Conservation (phyloP, 768 basidiomycete genomes). For the Xerocomus brunneocitrinus region DNA sequence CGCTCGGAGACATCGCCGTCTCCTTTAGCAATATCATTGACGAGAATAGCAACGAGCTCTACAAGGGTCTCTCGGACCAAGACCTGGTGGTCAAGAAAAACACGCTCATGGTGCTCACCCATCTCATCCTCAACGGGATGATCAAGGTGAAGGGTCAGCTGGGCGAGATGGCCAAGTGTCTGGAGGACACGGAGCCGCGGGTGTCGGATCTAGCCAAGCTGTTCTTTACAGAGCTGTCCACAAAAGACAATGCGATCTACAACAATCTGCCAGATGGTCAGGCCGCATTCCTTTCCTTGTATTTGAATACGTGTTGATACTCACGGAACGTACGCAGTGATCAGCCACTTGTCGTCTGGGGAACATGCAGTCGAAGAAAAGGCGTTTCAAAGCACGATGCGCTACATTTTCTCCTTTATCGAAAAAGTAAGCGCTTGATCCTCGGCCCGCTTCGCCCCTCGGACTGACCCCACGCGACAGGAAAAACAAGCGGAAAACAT, state of each 20-base stretch:
- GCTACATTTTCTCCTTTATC: constrained; percentile 93
- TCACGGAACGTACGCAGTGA: constrained; percentile 48
- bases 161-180: constrained; percentile 99
- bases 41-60: constrained; percentile 93
- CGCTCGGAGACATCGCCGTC: constrained; percentile 94
- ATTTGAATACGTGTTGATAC: background rate
- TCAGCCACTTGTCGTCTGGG: constrained; percentile 90
- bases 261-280: constrained; percentile 95
- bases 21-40: constrained; percentile 98
- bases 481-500: constrained; percentile 98
- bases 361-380: constrained; percentile 91
- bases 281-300: constrained; percentile 15
- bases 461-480: constrained; percentile 35
- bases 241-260: constrained; percentile 98
- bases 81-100: constrained; percentile 96
- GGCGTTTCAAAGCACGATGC: constrained; percentile 87
- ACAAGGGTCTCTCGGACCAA: constrained; percentile 86
- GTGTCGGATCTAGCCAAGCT: constrained; percentile 94
- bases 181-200: constrained; percentile 84
- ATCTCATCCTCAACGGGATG: constrained; percentile 97
- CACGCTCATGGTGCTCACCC: constrained; percentile 96
- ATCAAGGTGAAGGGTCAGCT: constrained; percentile 99
- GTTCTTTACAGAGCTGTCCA: constrained; percentile 94
- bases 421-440: constrained; percentile 65
- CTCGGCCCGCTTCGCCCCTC: background rate